Base-by-base conservation (phyloP, 2,329 filamentous ascomycete species). In the Tolypocladium ophioglossoides region DNA sequence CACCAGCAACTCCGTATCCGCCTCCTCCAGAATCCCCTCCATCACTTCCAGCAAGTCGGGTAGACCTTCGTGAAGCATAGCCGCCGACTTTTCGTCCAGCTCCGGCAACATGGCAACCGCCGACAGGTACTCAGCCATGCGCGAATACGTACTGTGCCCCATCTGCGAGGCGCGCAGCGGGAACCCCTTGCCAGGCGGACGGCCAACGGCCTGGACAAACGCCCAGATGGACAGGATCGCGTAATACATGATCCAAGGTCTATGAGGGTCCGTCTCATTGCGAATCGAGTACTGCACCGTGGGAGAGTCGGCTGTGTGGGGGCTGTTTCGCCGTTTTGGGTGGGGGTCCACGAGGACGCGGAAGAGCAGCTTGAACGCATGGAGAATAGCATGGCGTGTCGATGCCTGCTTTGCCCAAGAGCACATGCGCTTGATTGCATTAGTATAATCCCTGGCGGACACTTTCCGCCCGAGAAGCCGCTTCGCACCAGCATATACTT, bases 241-340 rank as follows among this genome's bases (percentile, higher is more conserved):
- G 62, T 92, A 92, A 71, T 95, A 96, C 66, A 96, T 79, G 46
- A 95, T 87, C 90, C 91, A 96, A 0, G 91, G 89, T 30, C 90
- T 79, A 62, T 96, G 92, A 24, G 94, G 83, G 30, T 95, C 81
- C 34, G 85, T 82, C 64, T 96, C 91, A 59, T 86, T 84, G 37
- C 85, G 81, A 14, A 89, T 85, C 1, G 83, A 86, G 68, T 95
- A 96, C 20, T 78, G 70, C 4, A 63, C 60, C 14, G 64, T 71
- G 34, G 73, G 73, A 4, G 69, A 69, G 16, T 70, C 71, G 20
- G 54, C 49, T 9, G 52, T 39, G 6, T 55, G 50, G 18, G 60
- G 61, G 34, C 53, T 57, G 46, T 56, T 57, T 44, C 59, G 56
- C 7, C 59, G 64, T 47, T 62, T 64, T 12, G 65, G 65, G 18